Evolutionary conservation across 352 stramenopile species (phyloP).

Genomic region (Globisporangium canariense): DNA sequence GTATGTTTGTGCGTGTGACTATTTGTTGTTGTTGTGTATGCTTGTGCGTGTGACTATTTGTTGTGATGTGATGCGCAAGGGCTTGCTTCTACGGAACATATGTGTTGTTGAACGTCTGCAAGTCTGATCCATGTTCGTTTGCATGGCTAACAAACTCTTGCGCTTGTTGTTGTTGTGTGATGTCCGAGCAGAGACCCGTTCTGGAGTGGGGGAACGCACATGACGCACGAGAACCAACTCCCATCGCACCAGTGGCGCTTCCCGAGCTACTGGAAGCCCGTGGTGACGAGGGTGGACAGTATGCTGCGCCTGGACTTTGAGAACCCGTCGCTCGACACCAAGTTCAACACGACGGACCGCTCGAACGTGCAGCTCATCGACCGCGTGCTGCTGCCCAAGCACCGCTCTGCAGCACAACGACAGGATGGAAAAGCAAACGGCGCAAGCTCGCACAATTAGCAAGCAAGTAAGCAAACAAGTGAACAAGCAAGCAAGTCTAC

Average conservation of each 20-base stretch:
- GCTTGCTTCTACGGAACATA: neutral
- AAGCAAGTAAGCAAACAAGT: neutral
- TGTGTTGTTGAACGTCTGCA: neutral
- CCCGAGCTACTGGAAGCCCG: constrained; percentile 81
- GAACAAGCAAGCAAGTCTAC: neutral
- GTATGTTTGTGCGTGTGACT: constrained; percentile 4
- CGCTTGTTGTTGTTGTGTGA: neutral
- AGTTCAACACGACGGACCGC: constrained; percentile 73
- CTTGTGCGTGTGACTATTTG: too few relatives aligned
- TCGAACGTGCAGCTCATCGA: constrained; percentile 84
- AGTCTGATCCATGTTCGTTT: neutral
- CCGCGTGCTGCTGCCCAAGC: constrained; percentile 54
- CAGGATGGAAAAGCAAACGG: neutral
- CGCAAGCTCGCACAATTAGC: neutral
- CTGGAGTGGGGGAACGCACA: constrained; percentile 67
- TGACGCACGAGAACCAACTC: constrained; percentile 49
- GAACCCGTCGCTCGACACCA: constrained; percentile 67
- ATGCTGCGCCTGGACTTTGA: constrained; percentile 85
- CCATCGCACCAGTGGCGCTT: constrained; percentile 69
- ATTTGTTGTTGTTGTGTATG: neutral
- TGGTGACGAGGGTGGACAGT: constrained; percentile 80
- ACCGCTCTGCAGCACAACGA: neutral
- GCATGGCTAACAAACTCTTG: neutral
- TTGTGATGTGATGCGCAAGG: neutral
- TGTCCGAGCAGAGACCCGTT: constrained; percentile 46